A percentile compares a stretch with the other conserved stretches of the same genome.
phyloP scores from a whole-genome alignment of 2,329 filamentous ascomycete species.

The Eutypa lata region DNA sequence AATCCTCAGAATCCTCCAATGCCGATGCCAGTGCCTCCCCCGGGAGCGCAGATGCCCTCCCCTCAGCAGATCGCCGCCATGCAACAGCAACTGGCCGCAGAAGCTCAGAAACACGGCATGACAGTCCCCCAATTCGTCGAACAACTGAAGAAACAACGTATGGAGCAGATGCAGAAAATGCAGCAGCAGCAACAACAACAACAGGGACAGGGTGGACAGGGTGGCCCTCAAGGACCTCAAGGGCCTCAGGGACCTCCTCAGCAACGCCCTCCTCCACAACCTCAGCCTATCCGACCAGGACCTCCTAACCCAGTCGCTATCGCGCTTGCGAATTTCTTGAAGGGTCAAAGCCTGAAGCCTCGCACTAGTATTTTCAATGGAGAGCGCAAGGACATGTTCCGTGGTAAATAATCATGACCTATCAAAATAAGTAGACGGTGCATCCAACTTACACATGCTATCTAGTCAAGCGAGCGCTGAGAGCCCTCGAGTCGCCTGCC shows the following conservation, averaged over 20 bases:
- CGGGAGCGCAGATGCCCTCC: slow-evolving; percentile 53
- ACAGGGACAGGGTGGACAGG: slow-evolving; percentile 34
- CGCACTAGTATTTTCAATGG: slow-evolving; percentile 92
- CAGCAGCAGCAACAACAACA: slow-evolving; percentile 43
- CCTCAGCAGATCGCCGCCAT: slow-evolving; percentile 84
- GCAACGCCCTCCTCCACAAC: slow-evolving; percentile 38
- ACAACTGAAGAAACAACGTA: slow-evolving; percentile 58
- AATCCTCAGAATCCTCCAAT: slow-evolving; percentile 21
- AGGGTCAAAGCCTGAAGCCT: slow-evolving; percentile 78
- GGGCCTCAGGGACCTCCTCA: slow-evolving; percentile 21
- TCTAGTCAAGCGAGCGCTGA: slow-evolving; percentile 90
- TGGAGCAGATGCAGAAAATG: slow-evolving; percentile 42
- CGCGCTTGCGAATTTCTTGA: slow-evolving; percentile 85
- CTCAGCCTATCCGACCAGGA: slow-evolving; percentile 68
- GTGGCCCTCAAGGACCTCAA: slow-evolving; percentile 9
- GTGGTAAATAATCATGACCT: slow-evolving; percentile 52
- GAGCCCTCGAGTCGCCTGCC: slow-evolving; percentile 81
- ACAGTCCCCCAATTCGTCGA: slow-evolving; percentile 81
- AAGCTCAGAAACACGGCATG: slow-evolving; percentile 83
- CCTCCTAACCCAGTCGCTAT: slow-evolving; percentile 87
- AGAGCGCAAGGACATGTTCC: slow-evolving; percentile 97
- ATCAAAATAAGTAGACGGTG: not conserved
- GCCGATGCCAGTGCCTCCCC: slow-evolving; percentile 22
- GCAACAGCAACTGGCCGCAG: slow-evolving; percentile 76
- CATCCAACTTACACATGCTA: slow-evolving; percentile 10